These are phyloP conservation scores for Aspergillus sp. DNA, from an alignment of 2,329 filamentous ascomycete genomes.

Conservation along the genomic window DNA sequence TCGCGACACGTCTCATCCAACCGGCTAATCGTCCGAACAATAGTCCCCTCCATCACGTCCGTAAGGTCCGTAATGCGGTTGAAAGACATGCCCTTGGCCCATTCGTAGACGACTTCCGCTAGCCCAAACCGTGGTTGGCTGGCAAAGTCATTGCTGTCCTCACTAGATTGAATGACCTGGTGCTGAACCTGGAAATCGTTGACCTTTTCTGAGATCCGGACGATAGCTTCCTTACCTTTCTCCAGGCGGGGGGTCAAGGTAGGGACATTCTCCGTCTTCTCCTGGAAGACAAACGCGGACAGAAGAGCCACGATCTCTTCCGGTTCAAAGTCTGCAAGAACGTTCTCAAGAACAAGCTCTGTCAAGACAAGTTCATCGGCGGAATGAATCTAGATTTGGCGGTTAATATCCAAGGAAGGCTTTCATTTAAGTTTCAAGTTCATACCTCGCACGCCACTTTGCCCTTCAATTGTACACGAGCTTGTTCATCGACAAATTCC, in stretches of 20 bases:
- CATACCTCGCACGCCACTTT: slow-evolving; percentile 86
- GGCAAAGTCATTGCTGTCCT: slow-evolving; percentile 89
- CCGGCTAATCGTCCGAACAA: slow-evolving; percentile 87
- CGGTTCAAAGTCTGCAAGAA: slow-evolving; percentile 87
- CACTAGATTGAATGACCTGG: slow-evolving; percentile 82
- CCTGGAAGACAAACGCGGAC: slow-evolving; percentile 93
- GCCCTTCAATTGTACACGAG: slow-evolving; percentile 88
- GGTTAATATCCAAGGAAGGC: slow-evolving; percentile 4
- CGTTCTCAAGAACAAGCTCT: slow-evolving; percentile 92
- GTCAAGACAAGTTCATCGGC: slow-evolving; percentile 94
- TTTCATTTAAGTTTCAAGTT: not conserved
- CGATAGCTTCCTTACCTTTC: slow-evolving; percentile 73
- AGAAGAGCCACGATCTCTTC: slow-evolving; percentile 93
- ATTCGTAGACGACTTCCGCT: slow-evolving; percentile 97
- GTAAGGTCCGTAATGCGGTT: slow-evolving; percentile 95
- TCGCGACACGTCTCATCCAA: slow-evolving; percentile 94
- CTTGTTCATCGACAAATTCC: slow-evolving; percentile 78
- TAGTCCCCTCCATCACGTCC: slow-evolving; percentile 93
- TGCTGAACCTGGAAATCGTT: slow-evolving; percentile 81
- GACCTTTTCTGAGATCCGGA: slow-evolving; percentile 84
- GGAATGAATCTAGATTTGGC: slow-evolving; percentile 61
- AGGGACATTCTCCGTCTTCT: slow-evolving; percentile 79
- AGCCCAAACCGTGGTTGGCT: slow-evolving; percentile 81
- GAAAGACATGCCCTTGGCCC: slow-evolving; percentile 96
- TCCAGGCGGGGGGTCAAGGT: slow-evolving; percentile 75